Base-by-base conservation (phyloP, 352 stramenopile species). In the Thraustochytrium striatum region DNA sequence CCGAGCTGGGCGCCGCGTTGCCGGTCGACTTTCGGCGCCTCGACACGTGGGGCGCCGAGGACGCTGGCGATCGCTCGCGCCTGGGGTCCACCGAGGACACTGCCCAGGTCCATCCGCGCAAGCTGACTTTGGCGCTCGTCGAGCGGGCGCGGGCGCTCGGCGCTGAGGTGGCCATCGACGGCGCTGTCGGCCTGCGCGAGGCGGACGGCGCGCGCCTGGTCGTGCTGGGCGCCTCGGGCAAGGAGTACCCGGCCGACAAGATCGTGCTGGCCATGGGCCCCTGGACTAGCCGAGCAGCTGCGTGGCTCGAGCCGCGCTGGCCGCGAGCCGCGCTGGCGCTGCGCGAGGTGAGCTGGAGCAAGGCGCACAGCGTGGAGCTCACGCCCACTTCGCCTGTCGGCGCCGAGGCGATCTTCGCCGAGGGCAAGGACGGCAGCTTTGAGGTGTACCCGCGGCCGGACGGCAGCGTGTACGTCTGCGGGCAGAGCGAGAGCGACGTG, bases 401-500 rank as follows among this genome's bases (percentile, higher is more conserved):
- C 16, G 50, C 69, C 5, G 52, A 44, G 0, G 47, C 69, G 2
- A 52, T n/a, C 69, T 69, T 69, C 19, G 50, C 28, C 16, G 69
- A 69, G 11, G 69, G 5, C 53, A 81, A 82, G 41, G 80, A 58
- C 61, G 57, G 69, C 61, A 65, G 59, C 36, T 30, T 84, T 25
- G 57, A 81, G 21, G n/a, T 84, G 21, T 50, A 58, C 35, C 38
- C 72, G 21, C 83, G 90, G 44, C 89, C 90, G 13, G 89, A 94
- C 30, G 84, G 85, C 13, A 73, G 84, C 36, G 87, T 95, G 36
- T 96, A 95, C 81, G 88, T 94, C 78, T 96, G 91, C 81, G 91
- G 91, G 25, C 89, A 90, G 61, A 88, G 88, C 44, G 88, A 87
- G 9, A 62, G 44, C 52, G 44, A 75, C 28, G 65, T 75, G 41